Base-by-base conservation (phyloP, 2,329 filamentous ascomycete species). In the Cryphonectria japonica region DNA sequence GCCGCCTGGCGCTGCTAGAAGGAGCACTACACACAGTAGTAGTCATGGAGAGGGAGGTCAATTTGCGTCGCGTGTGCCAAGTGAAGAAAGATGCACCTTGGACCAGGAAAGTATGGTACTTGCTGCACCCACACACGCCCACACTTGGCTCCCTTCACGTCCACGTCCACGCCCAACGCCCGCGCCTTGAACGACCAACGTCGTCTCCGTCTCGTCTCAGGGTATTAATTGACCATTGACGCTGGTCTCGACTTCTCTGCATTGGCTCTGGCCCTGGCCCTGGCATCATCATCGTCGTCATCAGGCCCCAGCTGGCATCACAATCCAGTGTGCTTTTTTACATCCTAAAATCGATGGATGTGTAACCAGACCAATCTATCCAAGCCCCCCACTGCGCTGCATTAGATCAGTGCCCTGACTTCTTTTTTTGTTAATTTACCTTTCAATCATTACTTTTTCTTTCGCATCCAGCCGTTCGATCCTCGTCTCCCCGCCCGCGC, bases 111-210 rank as follows among this genome's bases (percentile, higher is more conserved):
- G 54, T 32, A 34, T 59, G 54, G 54, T 59, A 32, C 54, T 34
- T 59, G 32, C 32, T 54, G 46, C 64, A 32, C 46, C 14, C 29
- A 32, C 54, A 14, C 54, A 59, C 52, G n/a, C 52, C 52, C 52
- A 57, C 52, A 29, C n/a, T 26, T 29, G 43, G 52, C 54, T 59
- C 54, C 29, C 54, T 59, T 59, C 54, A 59, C 54, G 54, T 59
- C 54, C 54, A 59, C 26, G 54, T 59, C 54, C 54, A 59, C 54
- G 52, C 26, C 52, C 52, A 29, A 22, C 26, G 54, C 16, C 54
- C 54, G 26, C 52, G 26, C 54, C 54, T 32, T 39, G 43, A 22
- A 22, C 63, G n/a, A 37, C 63, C 50, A 43, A 32, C 43, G 19
- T 66, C 63, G 41, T 32, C 43, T 66, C 43, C 43, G 26, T 50